A percentile compares a stretch with the other conserved stretches of the same genome.
These are phyloP conservation scores for Lachancea quebecensis DNA, from an alignment of 805 yeast species.

Conservation along the genomic window DNA sequence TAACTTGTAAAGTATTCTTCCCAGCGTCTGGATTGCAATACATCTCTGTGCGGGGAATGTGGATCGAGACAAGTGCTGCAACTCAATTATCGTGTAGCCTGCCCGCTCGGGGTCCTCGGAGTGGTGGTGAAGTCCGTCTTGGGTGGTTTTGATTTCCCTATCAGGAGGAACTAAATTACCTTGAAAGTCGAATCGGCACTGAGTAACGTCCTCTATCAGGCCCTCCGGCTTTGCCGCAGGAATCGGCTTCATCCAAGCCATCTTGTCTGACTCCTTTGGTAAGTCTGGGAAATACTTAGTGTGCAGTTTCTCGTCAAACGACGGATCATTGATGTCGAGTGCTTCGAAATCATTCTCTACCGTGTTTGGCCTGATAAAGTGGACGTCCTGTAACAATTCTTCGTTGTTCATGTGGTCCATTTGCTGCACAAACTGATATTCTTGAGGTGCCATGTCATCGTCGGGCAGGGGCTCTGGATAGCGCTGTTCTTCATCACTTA, in stretches of 20 bases:
- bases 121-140: slow-evolving; percentile 83
- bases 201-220: slow-evolving; percentile 45
- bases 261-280: slow-evolving; percentile 70
- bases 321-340: slow-evolving; percentile 66
- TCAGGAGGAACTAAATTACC: slow-evolving; percentile 67
- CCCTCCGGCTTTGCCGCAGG: slow-evolving; percentile 33
- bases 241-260: slow-evolving; percentile 88
- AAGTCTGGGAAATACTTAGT: slow-evolving; percentile 84
- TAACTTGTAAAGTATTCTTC: slow-evolving; percentile 76
- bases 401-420: slow-evolving; percentile 38
- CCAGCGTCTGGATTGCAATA: slow-evolving; percentile 78
- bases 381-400: slow-evolving; percentile 44
- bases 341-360: slow-evolving; percentile 26
- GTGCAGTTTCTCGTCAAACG: slow-evolving; percentile 71
- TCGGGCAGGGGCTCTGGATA: slow-evolving; percentile 21
- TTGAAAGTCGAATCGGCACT: slow-evolving; percentile 79
- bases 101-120: slow-evolving; percentile 82
- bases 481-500: background rate
- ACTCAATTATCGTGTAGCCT: slow-evolving; percentile 83
- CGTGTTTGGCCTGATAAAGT: slow-evolving; percentile 52
- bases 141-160: slow-evolving; percentile 43
- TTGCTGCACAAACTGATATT: slow-evolving; percentile 41
- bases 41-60: slow-evolving; percentile 79
- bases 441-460: slow-evolving; percentile 44
- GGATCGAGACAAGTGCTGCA: slow-evolving; percentile 73